Conservation (phyloP, 257 asterid species). For the Solanum clarkiae region DNA sequence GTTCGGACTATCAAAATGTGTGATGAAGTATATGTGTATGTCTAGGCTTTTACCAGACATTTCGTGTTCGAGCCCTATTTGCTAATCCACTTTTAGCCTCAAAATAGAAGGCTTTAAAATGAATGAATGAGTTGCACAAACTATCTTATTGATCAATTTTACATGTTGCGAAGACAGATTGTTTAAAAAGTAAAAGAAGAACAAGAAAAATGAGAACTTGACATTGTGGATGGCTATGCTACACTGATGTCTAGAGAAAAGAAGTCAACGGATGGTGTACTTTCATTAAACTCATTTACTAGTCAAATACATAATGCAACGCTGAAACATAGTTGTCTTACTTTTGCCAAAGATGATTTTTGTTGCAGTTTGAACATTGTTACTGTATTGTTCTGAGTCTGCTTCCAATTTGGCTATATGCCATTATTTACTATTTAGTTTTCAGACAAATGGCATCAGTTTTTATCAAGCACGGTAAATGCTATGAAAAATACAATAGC, state of each 20-base stretch:
- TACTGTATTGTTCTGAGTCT: constrained; percentile 20
- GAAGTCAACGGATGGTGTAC: not conserved
- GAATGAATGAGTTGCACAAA: not conserved
- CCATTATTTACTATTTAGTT: constrained; percentile 77
- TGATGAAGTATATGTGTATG: not conserved
- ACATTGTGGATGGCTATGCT: not conserved
- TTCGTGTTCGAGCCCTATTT: not conserved
- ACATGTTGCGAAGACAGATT: not conserved
- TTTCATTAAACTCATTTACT: not conserved
- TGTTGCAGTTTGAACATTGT: not conserved
- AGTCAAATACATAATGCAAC: not conserved
- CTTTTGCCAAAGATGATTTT: not conserved
- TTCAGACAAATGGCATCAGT: constrained; percentile 88
- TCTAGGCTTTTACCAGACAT: not conserved
- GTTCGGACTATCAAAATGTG: not conserved
- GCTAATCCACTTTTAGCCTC: not conserved
- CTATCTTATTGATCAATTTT: not conserved
- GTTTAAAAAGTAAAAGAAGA: not conserved
- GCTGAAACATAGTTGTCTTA: not conserved
- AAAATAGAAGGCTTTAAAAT: not conserved
- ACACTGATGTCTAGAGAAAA: not conserved
- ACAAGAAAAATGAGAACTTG: not conserved
- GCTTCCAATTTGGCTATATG: constrained; percentile 52
- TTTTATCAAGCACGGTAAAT: constrained; percentile 51
- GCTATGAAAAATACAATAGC: constrained; percentile 15